Base-by-base conservation (phyloP, 805 yeast genomes). In the Saturnispora bothae region DNA sequence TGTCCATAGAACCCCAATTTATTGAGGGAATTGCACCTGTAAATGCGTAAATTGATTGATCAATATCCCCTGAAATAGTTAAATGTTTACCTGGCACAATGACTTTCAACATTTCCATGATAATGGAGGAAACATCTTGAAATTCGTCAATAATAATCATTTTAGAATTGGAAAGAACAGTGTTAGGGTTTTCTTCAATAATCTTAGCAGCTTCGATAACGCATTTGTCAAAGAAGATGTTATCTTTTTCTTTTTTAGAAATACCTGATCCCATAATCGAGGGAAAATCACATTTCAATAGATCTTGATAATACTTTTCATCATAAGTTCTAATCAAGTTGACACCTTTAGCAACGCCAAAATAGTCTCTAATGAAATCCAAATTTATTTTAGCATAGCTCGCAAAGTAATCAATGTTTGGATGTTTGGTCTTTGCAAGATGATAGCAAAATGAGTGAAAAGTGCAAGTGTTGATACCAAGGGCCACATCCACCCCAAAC, bases 1-100 rank as follows among this genome's bases (percentile, higher is more conserved):
- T 14, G 13, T 31, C 35, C 28, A 37, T 21, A 18, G 12, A 14
- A 5, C 40, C 40, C 40, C 40, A 37, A 21, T 52, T 54, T 7
- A 46, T 44, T 8, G 47, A 36, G 6, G 48, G 47, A 5, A 51
- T 60, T 0, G 78, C 63, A 0, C 84, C 83, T 29, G 79, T 50
- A 51, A 82, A 82, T 21, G 66, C 76, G 51, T 78, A 82, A 21
- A 82, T 76, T 37, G 81, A 68, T 55, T 82, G 89, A 51, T 74
- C 66, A 1, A 76, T 71, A 55, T 82, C 89, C 1, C 88, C 88
- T 4, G 85, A 79, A 15, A 81, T 53, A 2, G 78, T 68, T 26
- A 82, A 48, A 52, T 81, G 86, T 38, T 71, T 66, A 2, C 48
- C 47, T 6, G 41, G 42, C 0, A 65, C 45, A 3, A 72, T 56